Base-by-base conservation (phyloP, 2,329 filamentous ascomycete species). In the Truncatella angustata region DNA sequence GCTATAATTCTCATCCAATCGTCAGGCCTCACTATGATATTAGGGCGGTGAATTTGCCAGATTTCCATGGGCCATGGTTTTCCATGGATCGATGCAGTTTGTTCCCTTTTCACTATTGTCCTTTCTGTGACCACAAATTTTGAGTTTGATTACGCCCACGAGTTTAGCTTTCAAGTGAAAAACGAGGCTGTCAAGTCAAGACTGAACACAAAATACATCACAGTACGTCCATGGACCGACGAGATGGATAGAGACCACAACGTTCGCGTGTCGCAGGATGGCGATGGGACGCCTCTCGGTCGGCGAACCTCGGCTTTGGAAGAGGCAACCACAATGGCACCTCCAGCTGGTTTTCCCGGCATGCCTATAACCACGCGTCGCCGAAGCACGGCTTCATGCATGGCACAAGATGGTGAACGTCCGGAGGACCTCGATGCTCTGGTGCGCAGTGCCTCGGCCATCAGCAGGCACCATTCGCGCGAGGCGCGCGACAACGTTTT, bases 361-460 rank as follows among this genome's bases (percentile, higher is more conserved):
- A 47, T 47, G 44, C 44, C 44, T n/a, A 47, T 36, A 11, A 36
- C 26, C 11, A 45, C 37, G 21, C 40, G 44, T 21, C 44, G 44
- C 10, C 26, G 44, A n/a, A 47, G 44, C 32, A 47, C 44, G n/a
- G 44, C 44, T 18, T 47, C 44, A 7, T 18, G 44, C n/a, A 36
- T 47, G 44, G 35, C 44, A n/a, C 26, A 34, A 20, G 44, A 47
- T 18, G 40, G 40, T 5, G 24, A 34, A 12, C 44, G 16, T 4
- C 26, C 10, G 26, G 44, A 34, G 11, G 44, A 47, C 35, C 44
- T 47, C 28, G 44, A 47, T 12, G 26, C 44, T 18, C 21, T 47
- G 12, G 44, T 36, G 16, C 44, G 44, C 28, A 47, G 44, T 28
- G 44, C 44, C 14, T 47, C 44, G 10, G 44, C 44, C 26, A 47